phyloP scores from a whole-genome alignment of 2,329 filamentous ascomycete species.

The Clarireedia homoeocarpa region DNA sequence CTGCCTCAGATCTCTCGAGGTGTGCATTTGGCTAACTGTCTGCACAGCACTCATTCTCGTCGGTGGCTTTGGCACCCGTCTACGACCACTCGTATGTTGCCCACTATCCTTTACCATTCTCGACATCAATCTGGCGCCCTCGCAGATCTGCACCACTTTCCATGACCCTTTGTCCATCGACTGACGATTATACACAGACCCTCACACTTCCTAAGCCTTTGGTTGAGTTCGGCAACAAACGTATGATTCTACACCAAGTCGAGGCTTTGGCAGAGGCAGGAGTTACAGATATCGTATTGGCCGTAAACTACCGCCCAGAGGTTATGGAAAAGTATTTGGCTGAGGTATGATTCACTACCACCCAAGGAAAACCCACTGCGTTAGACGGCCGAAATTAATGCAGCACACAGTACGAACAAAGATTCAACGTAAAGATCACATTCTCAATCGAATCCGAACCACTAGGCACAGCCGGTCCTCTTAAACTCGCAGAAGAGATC shows the following conservation, averaged over 20 bases:
- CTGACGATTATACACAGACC: slow-evolving; percentile 49
- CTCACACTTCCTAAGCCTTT: slow-evolving; percentile 95
- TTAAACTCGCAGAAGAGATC: slow-evolving; percentile 91
- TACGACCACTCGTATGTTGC: slow-evolving; percentile 78
- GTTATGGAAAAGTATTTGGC: slow-evolving; percentile 91
- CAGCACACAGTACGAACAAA: slow-evolving; percentile 65
- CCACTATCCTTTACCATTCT: slow-evolving; percentile 13
- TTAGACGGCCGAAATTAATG: slow-evolving; percentile 13
- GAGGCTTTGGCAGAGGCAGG: slow-evolving; percentile 88
- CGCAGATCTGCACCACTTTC: slow-evolving; percentile 9
- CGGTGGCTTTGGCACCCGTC: slow-evolving; percentile 95
- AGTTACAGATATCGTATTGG: slow-evolving; percentile 94
- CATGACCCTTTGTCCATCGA: slow-evolving; percentile 17
- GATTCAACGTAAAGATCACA: slow-evolving; percentile 90
- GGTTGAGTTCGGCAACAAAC: slow-evolving; percentile 97
- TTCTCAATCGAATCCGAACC: slow-evolving; percentile 97
- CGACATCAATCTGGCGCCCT: slow-evolving; percentile 7
- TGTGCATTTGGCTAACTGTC: slow-evolving; percentile 17
- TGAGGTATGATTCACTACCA: slow-evolving; percentile 51
- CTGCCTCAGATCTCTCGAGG: neutral
- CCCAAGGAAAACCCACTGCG: neutral
- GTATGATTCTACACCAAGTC: slow-evolving; percentile 98
- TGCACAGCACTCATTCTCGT: slow-evolving; percentile 87
- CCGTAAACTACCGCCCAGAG: slow-evolving; percentile 97
- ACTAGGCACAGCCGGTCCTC: slow-evolving; percentile 85